Percentiles rank a stretch among this genome's conserved stretches.
Conservation (phyloP, 305 asterid species). For the Fraxinus floribunda region DNA sequence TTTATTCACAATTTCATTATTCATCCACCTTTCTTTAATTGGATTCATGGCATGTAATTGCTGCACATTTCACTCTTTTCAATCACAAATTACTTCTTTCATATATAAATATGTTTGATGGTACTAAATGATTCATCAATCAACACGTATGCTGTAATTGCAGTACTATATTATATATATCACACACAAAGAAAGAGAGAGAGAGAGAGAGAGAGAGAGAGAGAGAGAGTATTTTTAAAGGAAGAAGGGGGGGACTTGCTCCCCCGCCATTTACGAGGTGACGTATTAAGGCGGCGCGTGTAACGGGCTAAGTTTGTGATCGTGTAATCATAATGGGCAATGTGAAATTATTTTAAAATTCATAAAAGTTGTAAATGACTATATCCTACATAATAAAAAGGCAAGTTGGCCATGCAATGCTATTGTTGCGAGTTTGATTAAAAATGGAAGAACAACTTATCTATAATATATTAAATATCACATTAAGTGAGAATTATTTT, state of each 20-base stretch:
- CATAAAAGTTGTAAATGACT: not conserved
- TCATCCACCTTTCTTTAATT: conserved; percentile 25
- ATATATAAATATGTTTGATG: not conserved
- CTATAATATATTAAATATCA: too few relatives aligned
- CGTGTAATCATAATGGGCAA: not conserved
- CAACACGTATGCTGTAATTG: conserved; percentile 11
- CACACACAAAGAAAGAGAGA: not conserved
- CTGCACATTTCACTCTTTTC: not conserved
- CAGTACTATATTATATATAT: not conserved
- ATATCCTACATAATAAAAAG: not conserved
- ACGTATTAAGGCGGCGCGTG: conserved; percentile 37
- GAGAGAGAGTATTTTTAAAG: not conserved
- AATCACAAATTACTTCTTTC: too few relatives aligned
- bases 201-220: not conserved
- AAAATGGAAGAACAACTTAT: not conserved
- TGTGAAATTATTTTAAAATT: not conserved
- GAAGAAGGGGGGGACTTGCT: too few relatives aligned
- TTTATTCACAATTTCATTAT: not conserved
- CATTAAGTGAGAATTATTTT: too few relatives aligned
- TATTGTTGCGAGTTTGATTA: not conserved
- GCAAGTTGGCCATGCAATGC: not conserved
- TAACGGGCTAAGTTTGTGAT: conserved; percentile 15
- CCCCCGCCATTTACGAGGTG: conserved; percentile 36
- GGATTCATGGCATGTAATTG: conserved; percentile 29
- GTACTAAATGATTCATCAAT: conserved; percentile 19